A percentile compares a stretch with the other conserved stretches of the same genome.
Conservation (phyloP, 805 yeast genomes). For the Blastobotrys chiropterorum region DNA sequence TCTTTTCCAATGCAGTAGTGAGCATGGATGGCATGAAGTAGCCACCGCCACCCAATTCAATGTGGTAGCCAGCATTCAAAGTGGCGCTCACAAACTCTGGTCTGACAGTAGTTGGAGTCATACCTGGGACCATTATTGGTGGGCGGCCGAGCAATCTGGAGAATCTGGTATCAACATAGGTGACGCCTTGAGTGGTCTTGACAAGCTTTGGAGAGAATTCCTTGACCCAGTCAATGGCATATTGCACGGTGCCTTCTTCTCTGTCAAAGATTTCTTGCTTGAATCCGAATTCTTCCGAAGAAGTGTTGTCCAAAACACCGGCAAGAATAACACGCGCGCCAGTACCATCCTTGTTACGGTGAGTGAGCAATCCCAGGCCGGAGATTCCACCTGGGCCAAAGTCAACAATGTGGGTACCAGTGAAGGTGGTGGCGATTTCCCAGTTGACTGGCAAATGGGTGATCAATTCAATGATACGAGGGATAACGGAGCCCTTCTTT, state of each 20-base stretch:
- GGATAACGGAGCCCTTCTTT: constrained; percentile 46
- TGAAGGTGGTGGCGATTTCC: constrained; percentile 81
- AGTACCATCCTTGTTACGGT: constrained; percentile 97
- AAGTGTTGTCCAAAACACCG: constrained; percentile 71
- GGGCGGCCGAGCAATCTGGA: constrained; percentile 89
- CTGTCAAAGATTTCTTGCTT: constrained; percentile 90
- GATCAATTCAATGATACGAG: constrained; percentile 74
- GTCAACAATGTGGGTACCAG: constrained; percentile 84
- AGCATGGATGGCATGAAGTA: constrained; percentile 71
- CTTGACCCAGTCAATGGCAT: constrained; percentile 84
- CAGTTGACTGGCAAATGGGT: constrained; percentile 88
- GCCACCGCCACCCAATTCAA: constrained; percentile 99
- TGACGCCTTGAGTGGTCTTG: constrained; percentile 58
- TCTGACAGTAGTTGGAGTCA: constrained; percentile 97
- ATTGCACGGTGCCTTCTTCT: constrained; percentile 57
- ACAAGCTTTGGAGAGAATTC: constrained; percentile 83
- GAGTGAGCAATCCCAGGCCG: constrained; percentile 93
- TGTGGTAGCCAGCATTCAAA: constrained; percentile 92
- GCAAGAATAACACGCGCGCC: constrained; percentile 93
- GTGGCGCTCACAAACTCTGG: constrained; percentile 93
- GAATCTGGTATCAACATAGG: constrained; percentile 89
- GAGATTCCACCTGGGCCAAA: constrained; percentile 99
- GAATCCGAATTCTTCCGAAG: constrained; percentile 81
- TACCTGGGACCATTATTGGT: constrained; percentile 97
- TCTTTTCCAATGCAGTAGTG: constrained; percentile 68